Percentiles rank a stretch among this genome's conserved stretches.
Evolutionary conservation across 306 rosid species (phyloP).

Genomic region (Fagus sylvatica): DNA sequence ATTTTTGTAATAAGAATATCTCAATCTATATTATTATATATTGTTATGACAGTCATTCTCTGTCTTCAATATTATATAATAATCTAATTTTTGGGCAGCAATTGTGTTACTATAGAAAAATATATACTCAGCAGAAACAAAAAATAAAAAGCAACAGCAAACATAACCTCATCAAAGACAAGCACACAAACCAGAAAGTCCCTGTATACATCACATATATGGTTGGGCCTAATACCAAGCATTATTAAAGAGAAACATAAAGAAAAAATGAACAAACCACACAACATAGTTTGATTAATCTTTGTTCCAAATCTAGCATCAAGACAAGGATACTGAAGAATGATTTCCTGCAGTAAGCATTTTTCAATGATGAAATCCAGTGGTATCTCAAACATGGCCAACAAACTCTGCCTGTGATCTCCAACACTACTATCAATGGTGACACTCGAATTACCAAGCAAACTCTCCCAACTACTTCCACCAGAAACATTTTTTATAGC

Average conservation of each 20-base stretch:
- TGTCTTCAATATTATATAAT: neutral
- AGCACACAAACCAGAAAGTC: neutral
- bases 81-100: neutral
- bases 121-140: neutral
- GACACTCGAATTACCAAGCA: constrained; percentile 54
- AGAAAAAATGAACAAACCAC: constrained; percentile 14
- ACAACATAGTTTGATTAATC: constrained; percentile 11
- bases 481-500: constrained; percentile 50
- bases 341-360: constrained; percentile 87
- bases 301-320: constrained; percentile 16
- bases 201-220: neutral
- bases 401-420: constrained; percentile 36
- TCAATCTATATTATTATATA: neutral
- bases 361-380: constrained; percentile 86
- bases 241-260: neutral
- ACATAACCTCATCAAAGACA: neutral
- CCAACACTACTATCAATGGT: constrained; percentile 30
- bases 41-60: no score
- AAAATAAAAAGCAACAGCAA: neutral
- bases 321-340: constrained; percentile 85
- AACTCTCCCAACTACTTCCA: constrained; percentile 88
- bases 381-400: constrained; percentile 64
- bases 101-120: neutral
- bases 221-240: neutral
- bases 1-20: neutral